phyloP scores from a whole-genome alignment of 495 filamentous ascomycete genomes.

The Baudoinia panamericana region DNA sequence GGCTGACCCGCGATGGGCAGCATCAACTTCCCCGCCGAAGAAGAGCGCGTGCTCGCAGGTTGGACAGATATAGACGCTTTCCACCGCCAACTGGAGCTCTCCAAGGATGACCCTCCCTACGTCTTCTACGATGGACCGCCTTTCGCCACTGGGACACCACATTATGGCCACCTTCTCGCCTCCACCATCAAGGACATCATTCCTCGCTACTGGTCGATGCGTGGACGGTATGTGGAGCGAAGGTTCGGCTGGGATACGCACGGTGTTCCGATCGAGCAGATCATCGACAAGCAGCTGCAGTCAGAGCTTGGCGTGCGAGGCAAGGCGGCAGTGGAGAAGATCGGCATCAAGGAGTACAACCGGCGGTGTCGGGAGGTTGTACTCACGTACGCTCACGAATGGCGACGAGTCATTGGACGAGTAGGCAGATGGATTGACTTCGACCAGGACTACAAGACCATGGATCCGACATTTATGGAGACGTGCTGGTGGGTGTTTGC shows the following conservation, averaged over 20 bases:
- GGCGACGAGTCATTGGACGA: constrained; percentile 78
- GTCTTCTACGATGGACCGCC: constrained; percentile 64
- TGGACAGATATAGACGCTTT: constrained; percentile 92
- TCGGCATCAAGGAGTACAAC: constrained; percentile 88
- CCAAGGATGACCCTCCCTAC: constrained; percentile 59
- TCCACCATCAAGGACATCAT: constrained; percentile 98
- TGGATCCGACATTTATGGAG: constrained; percentile 94
- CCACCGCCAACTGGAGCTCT: constrained; percentile 59
- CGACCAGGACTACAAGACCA: constrained; percentile 95
- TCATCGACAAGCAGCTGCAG: constrained; percentile 89
- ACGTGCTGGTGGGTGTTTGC: constrained; percentile 96
- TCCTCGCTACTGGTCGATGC: constrained; percentile 95
- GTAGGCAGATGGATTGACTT: constrained; percentile 97
- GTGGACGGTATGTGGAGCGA: constrained; percentile 72
- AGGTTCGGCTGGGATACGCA: constrained; percentile 84
- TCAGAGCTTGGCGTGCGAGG: constrained; percentile 74
- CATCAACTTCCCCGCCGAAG: constrained; percentile 84
- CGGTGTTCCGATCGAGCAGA: constrained; percentile 89
- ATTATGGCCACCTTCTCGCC: constrained; percentile 91
- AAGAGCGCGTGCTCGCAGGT: constrained; percentile 63
- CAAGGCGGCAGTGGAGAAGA: constrained; percentile 70
- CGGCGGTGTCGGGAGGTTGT: constrained; percentile 86
- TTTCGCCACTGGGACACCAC: constrained; percentile 65
- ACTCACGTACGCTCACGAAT: constrained; percentile 82
- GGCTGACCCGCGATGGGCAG: constrained; percentile 32